Conservation (phyloP, 148 eudicot genomes). For the Camellia sinensis region DNA sequence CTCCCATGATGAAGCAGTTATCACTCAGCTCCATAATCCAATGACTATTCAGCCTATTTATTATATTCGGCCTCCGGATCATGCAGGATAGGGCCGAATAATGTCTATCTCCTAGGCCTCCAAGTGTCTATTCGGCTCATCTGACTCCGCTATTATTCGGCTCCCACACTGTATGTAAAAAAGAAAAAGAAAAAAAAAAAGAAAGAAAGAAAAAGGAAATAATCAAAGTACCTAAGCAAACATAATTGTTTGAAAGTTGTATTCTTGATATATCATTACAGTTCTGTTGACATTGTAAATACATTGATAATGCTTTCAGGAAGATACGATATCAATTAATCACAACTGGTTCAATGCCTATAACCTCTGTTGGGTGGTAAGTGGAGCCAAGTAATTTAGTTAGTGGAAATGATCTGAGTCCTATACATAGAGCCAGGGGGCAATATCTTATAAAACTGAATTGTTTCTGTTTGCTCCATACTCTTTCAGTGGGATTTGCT, state of each 20-base stretch:
- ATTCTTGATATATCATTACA: neutral
- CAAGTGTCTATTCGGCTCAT: no score
- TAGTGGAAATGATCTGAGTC: neutral
- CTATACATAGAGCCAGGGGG: neutral
- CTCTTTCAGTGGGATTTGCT: constrained; percentile 83
- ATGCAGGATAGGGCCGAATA: no score
- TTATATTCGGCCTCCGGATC: no score
- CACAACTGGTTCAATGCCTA: constrained; percentile 99
- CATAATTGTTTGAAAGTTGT: neutral
- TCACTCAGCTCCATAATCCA: no score
- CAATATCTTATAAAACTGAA: neutral
- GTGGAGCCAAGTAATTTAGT: constrained; percentile 25
- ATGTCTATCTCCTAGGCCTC: no score
- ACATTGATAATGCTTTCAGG: constrained; percentile 48
- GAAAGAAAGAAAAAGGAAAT: no score
- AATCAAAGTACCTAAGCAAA: neutral
- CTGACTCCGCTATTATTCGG: no score
- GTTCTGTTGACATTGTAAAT: constrained; percentile 2
- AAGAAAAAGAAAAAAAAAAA: no score
- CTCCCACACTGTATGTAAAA: no score
- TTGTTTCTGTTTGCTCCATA: constrained; percentile 1
- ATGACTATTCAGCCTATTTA: no score
- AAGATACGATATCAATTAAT: constrained; percentile 90
- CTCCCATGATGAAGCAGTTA: no score
- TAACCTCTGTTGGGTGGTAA: constrained; percentile 93